phyloP scores from a whole-genome alignment of 164 flowering plant genomes.

The Annona cherimola region DNA sequence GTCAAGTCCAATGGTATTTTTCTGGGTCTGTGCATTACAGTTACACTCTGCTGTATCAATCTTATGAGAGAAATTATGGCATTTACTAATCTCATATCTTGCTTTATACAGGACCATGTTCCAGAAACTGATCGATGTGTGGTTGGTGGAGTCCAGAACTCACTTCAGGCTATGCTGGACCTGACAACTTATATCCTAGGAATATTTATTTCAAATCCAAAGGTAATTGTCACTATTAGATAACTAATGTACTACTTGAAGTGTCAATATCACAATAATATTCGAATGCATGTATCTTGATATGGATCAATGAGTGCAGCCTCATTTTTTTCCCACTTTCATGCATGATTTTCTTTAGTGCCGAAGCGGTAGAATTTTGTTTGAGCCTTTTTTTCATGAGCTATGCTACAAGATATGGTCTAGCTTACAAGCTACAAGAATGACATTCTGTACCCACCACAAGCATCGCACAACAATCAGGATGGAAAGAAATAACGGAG shows the following conservation, averaged over 20 bases:
- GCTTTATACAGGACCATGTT: conserved; percentile 57
- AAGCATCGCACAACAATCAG: no score
- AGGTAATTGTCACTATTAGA: conserved; percentile 32
- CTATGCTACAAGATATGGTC: no score
- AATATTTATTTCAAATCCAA: conserved; percentile 61
- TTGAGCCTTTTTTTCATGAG: neutral
- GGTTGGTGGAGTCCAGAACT: conserved; percentile 88
- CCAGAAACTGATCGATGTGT: conserved; percentile 72
- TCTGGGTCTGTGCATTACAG: no score
- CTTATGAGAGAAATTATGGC: neutral
- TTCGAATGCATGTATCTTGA: neutral
- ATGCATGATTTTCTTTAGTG: neutral
- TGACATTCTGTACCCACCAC: no score
- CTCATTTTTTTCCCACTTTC: neutral
- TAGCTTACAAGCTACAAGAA: no score
- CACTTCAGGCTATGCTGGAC: conserved; percentile 68
- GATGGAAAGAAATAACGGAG: no score
- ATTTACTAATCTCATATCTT: neutral
- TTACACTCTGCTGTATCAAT: no score
- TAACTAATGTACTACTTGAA: neutral
- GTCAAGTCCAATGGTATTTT: no score
- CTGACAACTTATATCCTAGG: conserved; percentile 68
- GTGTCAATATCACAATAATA: neutral
- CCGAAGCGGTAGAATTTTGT: neutral
- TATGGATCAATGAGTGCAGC: neutral